Conservation (phyloP, 2,329 filamentous ascomycete species). For the Apiospora phragmitis region DNA sequence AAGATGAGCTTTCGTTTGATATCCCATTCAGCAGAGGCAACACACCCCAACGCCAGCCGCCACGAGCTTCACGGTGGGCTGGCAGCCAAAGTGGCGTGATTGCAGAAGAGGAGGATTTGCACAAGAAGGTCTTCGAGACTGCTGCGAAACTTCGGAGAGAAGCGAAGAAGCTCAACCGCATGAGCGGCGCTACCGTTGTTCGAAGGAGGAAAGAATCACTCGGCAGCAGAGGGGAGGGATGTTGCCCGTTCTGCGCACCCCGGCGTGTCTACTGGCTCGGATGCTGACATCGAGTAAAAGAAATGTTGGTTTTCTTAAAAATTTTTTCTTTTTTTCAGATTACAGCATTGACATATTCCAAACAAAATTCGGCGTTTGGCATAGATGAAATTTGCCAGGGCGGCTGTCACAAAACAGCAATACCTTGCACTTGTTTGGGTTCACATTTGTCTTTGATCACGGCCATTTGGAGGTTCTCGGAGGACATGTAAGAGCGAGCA, state of each 20-base stretch:
- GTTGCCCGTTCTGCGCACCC: not conserved
- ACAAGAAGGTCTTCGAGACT: not conserved
- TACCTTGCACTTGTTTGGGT: not conserved
- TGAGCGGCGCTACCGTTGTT: not conserved
- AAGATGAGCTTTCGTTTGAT: slow-evolving; percentile 16
- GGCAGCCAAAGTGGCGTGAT: slow-evolving; percentile 9
- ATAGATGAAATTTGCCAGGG: not conserved
- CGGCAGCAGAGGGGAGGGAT: not conserved
- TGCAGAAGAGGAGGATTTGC: slow-evolving; percentile 10
- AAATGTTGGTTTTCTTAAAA: not conserved
- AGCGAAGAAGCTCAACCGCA: slow-evolving; percentile 6
- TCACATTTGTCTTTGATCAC: not conserved
- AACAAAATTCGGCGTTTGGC: not conserved
- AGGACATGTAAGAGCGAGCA: not conserved
- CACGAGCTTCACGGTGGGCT: not conserved
- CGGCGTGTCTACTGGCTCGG: not conserved
- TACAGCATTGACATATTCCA: not conserved
- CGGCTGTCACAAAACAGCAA: not conserved
- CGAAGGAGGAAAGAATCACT: not conserved
- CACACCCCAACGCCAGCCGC: not conserved
- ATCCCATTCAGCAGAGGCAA: slow-evolving; percentile 13
- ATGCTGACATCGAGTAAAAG: slow-evolving; percentile 1
- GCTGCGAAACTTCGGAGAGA: slow-evolving; percentile 11
- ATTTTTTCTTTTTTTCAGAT: not conserved
- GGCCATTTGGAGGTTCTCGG: not conserved